A percentile compares a stretch with the other conserved stretches of the same genome.
Evolutionary conservation across 2,329 filamentous ascomycete species (phyloP).

Genomic region (Tolypocladium paradoxum): DNA sequence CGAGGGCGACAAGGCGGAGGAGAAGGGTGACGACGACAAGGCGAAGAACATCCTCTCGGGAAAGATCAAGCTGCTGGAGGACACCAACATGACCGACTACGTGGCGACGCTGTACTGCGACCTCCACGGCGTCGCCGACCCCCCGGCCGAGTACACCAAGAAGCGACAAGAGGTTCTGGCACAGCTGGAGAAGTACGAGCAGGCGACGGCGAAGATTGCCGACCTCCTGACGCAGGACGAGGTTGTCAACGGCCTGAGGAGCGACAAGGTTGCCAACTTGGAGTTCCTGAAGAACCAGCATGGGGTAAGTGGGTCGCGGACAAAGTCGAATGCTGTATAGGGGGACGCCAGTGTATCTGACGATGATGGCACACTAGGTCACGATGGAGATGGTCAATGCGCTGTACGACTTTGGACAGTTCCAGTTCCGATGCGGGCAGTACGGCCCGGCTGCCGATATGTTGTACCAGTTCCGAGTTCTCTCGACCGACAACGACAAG

Average conservation of each 20-base stretch:
- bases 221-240: slow-evolving; percentile 79
- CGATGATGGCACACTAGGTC: slow-evolving; percentile 38
- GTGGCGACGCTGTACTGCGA: slow-evolving; percentile 86
- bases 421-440: slow-evolving; percentile 95
- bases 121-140: slow-evolving; percentile 66
- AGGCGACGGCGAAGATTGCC: slow-evolving; percentile 81
- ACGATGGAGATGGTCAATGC: slow-evolving; percentile 93
- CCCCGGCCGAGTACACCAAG: slow-evolving; percentile 75
- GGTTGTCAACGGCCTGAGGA: slow-evolving; percentile 81
- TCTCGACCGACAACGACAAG: slow-evolving; percentile 98
- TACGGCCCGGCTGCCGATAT: slow-evolving; percentile 84
- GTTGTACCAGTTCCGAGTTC: slow-evolving; percentile 93
- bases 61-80: slow-evolving; percentile 89
- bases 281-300: slow-evolving; percentile 96
- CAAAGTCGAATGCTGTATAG: too few species aligned
- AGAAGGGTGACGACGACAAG: slow-evolving; percentile 49
- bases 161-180: slow-evolving; percentile 84
- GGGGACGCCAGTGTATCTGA: background rate
- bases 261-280: slow-evolving; percentile 98
- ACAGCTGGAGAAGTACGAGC: slow-evolving; percentile 71
- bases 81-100: slow-evolving; percentile 99
- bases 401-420: slow-evolving; percentile 90
- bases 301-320: slow-evolving; percentile 46
- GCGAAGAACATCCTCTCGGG: slow-evolving; percentile 65
- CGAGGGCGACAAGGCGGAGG: slow-evolving; percentile 69